Percentiles rank a stretch among this genome's conserved stretches.
Conservation (phyloP, 1,284 basidiomycete species). For the Marasmius tenuissimus region DNA sequence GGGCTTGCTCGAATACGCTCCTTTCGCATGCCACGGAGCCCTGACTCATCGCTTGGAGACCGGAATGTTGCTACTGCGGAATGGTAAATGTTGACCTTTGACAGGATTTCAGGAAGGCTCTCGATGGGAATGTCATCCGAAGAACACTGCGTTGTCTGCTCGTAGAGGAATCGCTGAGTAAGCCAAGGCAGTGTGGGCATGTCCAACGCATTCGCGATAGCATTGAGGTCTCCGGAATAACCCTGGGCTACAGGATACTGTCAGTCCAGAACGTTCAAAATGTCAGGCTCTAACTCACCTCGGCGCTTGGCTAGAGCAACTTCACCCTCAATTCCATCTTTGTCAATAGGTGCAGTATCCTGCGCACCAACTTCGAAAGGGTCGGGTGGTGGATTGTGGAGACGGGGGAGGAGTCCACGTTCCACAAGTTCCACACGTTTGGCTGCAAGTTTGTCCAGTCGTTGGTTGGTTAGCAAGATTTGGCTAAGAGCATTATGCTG, state of each 20-base stretch:
- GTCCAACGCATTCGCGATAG: neutral
- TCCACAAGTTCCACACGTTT: conserved; percentile 5
- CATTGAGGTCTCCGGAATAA: neutral
- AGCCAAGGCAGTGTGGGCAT: neutral
- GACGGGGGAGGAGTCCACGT: neutral
- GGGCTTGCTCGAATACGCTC: neutral
- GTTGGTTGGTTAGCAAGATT: conserved; percentile 23
- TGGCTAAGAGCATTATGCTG: conserved; percentile 19
- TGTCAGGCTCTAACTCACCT: conserved; percentile 1
- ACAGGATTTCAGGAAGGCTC: conserved; percentile 9
- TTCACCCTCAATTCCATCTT: neutral
- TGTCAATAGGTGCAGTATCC: conserved; percentile 4
- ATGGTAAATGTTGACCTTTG: conserved; percentile 18
- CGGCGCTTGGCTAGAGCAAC: conserved; percentile 3
- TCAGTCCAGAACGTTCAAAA: neutral
- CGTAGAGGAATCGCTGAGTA: neutral
- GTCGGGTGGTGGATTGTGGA: neutral
- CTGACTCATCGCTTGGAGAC: conserved; percentile 30
- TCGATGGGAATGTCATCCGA: conserved; percentile 4
- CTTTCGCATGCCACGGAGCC: conserved; percentile 23
- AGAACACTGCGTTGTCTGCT: neutral
- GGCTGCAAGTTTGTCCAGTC: conserved; percentile 22
- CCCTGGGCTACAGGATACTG: neutral
- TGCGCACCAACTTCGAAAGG: conserved; percentile 3
- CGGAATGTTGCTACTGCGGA: conserved; percentile 26